Evolutionary conservation across 441 rosid genomes (phyloP).

Genomic region (Pelargonium australe): DNA sequence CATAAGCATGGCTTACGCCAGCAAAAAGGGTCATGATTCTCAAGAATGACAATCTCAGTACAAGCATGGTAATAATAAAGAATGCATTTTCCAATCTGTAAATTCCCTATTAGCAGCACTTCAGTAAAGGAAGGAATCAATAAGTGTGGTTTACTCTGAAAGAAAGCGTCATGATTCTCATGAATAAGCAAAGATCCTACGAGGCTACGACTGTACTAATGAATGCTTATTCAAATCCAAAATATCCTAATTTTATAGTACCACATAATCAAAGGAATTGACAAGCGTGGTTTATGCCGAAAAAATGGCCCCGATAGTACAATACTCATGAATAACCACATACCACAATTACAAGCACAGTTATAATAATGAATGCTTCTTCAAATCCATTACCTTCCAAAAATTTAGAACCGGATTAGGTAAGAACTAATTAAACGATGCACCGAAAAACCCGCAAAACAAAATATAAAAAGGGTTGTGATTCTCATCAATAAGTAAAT

Average conservation of each 20-base stretch:
- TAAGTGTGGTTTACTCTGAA: background rate
- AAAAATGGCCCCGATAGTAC: background rate
- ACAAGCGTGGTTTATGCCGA: too few relatives aligned
- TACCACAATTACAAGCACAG: background rate
- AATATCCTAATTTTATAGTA: background rate
- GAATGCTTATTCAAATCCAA: too few relatives aligned
- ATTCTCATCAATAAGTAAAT: too few relatives aligned
- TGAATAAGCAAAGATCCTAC: background rate
- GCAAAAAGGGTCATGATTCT: too few relatives aligned
- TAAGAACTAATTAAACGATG: too few relatives aligned
- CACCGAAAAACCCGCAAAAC: too few relatives aligned
- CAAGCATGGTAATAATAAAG: background rate
- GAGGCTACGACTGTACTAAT: background rate
- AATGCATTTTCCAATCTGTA: background rate
- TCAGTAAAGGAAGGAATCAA: background rate
- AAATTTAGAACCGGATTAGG: too few relatives aligned
- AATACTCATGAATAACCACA: background rate
- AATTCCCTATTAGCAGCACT: background rate
- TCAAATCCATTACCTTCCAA: too few relatives aligned
- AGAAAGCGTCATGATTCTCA: background rate
- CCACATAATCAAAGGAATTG: background rate
- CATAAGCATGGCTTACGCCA: too few relatives aligned
- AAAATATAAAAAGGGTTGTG: too few relatives aligned
- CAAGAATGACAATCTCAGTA: background rate
- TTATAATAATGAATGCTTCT: background rate